A percentile compares a stretch with the other conserved stretches of the same genome.
Evolutionary conservation across 2,329 filamentous ascomycete genomes (phyloP).

Genomic region (Ophiostoma sp.): DNA sequence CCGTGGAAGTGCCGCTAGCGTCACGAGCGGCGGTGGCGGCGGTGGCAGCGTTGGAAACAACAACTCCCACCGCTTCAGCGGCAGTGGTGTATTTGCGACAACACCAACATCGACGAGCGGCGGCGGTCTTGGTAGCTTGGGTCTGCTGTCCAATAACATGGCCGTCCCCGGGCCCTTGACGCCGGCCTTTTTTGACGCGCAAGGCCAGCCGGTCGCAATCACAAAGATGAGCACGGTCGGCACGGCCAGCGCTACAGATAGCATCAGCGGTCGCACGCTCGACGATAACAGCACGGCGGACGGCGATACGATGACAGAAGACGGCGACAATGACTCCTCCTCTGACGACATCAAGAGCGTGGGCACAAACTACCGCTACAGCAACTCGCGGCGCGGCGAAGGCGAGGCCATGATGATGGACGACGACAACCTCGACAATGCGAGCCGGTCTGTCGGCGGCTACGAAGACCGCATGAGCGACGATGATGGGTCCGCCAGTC

Average conservation of each 20-base stretch:
- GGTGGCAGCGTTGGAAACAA: background rate
- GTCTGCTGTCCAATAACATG: slow-evolving; percentile 14
- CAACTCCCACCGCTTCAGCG: slow-evolving; percentile 13
- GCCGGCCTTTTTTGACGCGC: slow-evolving; percentile 75
- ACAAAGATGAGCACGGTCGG: slow-evolving; percentile 88
- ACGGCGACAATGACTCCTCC: slow-evolving; percentile 38
- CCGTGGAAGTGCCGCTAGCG: slow-evolving; percentile 24
- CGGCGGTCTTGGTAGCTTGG: slow-evolving; percentile 25
- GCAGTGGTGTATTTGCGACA: slow-evolving; percentile 31
- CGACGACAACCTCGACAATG: slow-evolving; percentile 46
- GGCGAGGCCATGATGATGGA: slow-evolving; percentile 41
- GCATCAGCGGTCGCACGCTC: slow-evolving; percentile 31
- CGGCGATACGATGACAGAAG: slow-evolving; percentile 45
- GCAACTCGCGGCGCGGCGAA: slow-evolving; percentile 29
- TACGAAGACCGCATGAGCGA: slow-evolving; percentile 74
- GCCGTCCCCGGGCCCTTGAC: slow-evolving; percentile 37
- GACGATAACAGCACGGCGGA: slow-evolving; percentile 45
- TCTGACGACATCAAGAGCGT: slow-evolving; percentile 68
- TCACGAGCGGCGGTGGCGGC: slow-evolving; percentile 28
- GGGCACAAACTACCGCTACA: slow-evolving; percentile 53
- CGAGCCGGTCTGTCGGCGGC: slow-evolving; percentile 44
- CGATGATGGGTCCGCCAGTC: slow-evolving; percentile 61
- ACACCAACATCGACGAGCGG: slow-evolving; percentile 44
- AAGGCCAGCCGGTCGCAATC: slow-evolving; percentile 59
- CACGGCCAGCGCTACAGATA: slow-evolving; percentile 66